Percentiles rank a stretch among this genome's conserved stretches.
These are phyloP conservation scores for Plasmodium relictum DNA, from an alignment of 169 alveolate species.

Conservation along the genomic window DNA sequence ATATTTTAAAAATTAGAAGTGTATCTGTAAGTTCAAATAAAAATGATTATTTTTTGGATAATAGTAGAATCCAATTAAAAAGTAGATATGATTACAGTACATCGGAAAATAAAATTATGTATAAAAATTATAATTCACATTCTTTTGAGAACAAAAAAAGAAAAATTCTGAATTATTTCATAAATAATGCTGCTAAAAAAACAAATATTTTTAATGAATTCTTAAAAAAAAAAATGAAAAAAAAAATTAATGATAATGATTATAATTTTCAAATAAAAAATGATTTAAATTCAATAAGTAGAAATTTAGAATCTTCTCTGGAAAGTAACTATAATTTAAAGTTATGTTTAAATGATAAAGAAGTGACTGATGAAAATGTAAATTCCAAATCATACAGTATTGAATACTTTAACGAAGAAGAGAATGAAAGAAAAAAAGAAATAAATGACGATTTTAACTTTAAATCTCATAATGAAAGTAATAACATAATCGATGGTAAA, in stretches of 20 bases:
- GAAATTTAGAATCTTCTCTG: not conserved
- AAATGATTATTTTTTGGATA: slow-evolving; percentile 45
- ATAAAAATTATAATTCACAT: not conserved
- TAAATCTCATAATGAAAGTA: slow-evolving; percentile 7
- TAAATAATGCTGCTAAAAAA: not conserved
- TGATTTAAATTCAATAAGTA: slow-evolving; percentile 8
- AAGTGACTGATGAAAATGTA: slow-evolving; percentile 15
- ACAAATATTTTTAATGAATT: slow-evolving; percentile 2
- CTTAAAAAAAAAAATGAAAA: not conserved
- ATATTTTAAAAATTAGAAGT: slow-evolving; percentile 18
- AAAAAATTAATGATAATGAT: not conserved
- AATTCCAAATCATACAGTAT: slow-evolving; percentile 19
- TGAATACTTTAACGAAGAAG: slow-evolving; percentile 22
- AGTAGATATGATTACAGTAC: slow-evolving; percentile 6
- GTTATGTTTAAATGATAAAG: slow-evolving; percentile 34
- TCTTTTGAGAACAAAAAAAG: slow-evolving; percentile 5
- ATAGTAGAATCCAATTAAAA: not conserved
- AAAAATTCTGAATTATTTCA: slow-evolving; percentile 6
- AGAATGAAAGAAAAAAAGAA: not conserved
- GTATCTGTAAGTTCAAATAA: slow-evolving; percentile 47
- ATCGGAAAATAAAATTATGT: not conserved
- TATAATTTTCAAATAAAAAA: not conserved
- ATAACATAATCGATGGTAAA: slow-evolving; percentile 13
- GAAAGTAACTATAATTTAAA: slow-evolving; percentile 16
- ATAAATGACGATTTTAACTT: not conserved